Conservation (phyloP, 163 green algal genomes). For the Volvox carteri region DNA sequence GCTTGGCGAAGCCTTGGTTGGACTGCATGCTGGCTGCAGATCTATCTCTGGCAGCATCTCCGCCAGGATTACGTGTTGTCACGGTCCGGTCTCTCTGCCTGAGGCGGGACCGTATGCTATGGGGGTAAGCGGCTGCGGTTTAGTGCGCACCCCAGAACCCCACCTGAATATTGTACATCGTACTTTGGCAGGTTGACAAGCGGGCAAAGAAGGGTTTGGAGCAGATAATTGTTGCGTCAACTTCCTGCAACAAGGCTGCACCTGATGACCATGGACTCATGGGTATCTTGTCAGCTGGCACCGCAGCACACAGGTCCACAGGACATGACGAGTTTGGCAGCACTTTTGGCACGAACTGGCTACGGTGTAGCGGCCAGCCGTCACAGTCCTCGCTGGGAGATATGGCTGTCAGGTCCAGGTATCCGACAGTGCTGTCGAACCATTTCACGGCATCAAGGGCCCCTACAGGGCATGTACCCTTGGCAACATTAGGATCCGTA, state of each 20-base stretch:
- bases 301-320: not conserved
- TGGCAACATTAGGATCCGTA: no score
- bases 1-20: not conserved
- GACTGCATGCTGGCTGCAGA: not conserved
- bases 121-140: not conserved
- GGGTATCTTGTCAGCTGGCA: not conserved
- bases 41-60: not conserved
- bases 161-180: no score
- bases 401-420: no score
- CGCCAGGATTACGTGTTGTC: not conserved
- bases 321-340: not conserved
- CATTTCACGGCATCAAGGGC: no score
- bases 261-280: not conserved
- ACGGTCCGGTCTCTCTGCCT: not conserved
- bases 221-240: not conserved
- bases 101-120: not conserved
- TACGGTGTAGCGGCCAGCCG: not conserved
- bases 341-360: not conserved
- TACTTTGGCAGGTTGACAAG: not conserved
- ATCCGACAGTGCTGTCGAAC: no score
- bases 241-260: not conserved
- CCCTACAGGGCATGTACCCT: no score
- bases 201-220: not conserved
- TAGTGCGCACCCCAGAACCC: no score
- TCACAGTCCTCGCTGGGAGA: not conserved